Evolutionary conservation across 768 basidiomycete genomes (phyloP).

Genomic region (Lactarius indigo): DNA sequence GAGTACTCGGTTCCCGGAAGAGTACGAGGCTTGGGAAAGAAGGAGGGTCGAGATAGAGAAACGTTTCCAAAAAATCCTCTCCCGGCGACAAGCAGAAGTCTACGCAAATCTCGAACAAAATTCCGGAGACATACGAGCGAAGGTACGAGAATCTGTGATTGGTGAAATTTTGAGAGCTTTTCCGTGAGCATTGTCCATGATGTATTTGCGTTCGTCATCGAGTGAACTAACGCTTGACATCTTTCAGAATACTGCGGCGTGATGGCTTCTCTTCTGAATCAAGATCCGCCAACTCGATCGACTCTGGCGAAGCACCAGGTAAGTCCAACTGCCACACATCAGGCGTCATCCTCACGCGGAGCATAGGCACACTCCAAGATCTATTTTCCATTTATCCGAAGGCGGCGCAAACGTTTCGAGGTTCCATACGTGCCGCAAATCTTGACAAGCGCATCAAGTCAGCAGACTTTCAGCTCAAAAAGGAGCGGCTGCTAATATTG

Average conservation of each 20-base stretch:
- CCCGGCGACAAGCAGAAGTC: neutral
- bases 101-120: neutral
- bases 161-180: neutral
- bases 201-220: neutral
- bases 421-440: neutral
- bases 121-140: neutral
- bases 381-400: neutral
- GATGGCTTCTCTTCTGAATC: neutral
- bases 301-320: neutral
- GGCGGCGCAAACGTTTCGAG: neutral
- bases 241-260: neutral
- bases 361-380: neutral
- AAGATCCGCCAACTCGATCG: neutral
- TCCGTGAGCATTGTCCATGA: neutral
- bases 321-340: neutral
- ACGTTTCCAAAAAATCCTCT: neutral
- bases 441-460: neutral
- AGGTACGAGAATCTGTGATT: neutral
- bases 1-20: neutral
- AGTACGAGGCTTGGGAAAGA: neutral
- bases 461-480: neutral
- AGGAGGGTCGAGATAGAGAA: neutral
- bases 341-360: neutral
- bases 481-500: neutral
- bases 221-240: too few species aligned